Evolutionary conservation across 1,139 yeast species (phyloP).

Genomic region (Yamadazyma taylorii): DNA sequence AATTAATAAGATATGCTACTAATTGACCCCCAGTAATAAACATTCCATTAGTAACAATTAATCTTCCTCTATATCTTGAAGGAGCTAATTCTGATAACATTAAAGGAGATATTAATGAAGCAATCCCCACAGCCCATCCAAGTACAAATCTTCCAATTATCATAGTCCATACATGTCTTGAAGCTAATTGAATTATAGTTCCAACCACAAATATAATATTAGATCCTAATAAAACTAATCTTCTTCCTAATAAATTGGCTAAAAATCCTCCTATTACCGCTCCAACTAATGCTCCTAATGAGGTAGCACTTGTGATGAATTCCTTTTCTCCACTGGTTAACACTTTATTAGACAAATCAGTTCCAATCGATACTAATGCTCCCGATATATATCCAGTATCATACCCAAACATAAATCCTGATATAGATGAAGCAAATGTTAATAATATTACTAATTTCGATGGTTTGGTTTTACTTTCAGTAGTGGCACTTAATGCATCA

Average conservation of each 20-base stretch:
- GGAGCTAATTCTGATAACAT: conserved; percentile 94
- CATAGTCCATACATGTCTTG: conserved; percentile 87
- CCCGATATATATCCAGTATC: conserved; percentile 96
- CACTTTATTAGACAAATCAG: conserved; percentile 55
- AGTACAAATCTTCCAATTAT: conserved; percentile 84
- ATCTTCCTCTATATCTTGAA: conserved; percentile 83
- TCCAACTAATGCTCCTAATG: conserved; percentile 85
- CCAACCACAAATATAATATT: conserved; percentile 80
- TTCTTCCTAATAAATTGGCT: conserved; percentile 84
- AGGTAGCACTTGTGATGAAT: conserved; percentile 91
- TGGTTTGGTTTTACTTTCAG: conserved; percentile 33
- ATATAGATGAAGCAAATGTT: conserved; percentile 80
- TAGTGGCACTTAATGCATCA: conserved; percentile 1
- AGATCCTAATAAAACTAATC: conserved; percentile 74
- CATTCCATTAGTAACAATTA: conserved; percentile 65
- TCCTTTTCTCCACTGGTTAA: conserved; percentile 79
- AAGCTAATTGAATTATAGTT: conserved; percentile 77
- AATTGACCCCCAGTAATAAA: conserved; percentile 90
- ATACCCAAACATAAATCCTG: conserved; percentile 96
- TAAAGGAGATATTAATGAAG: conserved; percentile 86
- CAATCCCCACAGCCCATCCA: conserved; percentile 97
- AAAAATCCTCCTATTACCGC: conserved; percentile 73
- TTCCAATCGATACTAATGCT: conserved; percentile 81
- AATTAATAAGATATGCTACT: conserved; percentile 89
- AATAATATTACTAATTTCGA: conserved; percentile 65